These are phyloP conservation scores for Rhodotorula sp. DNA, from an alignment of 1,284 basidiomycete genomes.

Conservation along the genomic window DNA sequence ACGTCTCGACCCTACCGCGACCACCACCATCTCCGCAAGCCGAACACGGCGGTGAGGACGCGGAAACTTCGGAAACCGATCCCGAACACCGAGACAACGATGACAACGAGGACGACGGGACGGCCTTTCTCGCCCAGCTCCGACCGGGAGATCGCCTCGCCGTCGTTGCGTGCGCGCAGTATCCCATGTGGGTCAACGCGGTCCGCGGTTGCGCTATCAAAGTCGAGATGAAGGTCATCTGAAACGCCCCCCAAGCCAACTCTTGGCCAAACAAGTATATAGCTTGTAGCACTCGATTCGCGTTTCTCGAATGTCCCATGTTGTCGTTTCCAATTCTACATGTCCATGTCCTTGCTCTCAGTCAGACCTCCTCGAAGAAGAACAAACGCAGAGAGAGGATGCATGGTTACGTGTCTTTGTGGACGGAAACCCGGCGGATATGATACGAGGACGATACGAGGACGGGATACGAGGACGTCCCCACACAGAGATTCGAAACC, in stretches of 20 bases:
- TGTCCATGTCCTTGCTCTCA: not conserved
- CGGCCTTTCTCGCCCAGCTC: not conserved
- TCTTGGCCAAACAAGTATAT: not conserved
- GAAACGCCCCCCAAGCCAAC: not conserved
- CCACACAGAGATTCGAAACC: not conserved
- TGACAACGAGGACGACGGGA: not conserved
- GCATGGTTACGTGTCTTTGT: too few species aligned
- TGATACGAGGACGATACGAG: too few species aligned
- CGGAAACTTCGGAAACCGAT: not conserved
- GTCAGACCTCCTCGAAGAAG: not conserved
- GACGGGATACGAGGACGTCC: not conserved
- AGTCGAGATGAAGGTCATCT: conserved; percentile 6
- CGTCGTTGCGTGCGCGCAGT: conserved; percentile 23
- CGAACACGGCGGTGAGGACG: not conserved
- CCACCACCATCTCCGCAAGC: too few species aligned
- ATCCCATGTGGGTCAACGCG: conserved; percentile 27
- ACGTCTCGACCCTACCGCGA: not conserved
- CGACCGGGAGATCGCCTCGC: conserved; percentile 19
- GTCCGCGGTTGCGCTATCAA: conserved; percentile 7
- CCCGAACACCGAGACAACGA: not conserved
- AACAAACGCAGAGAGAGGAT: not conserved
- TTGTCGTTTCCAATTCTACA: too few species aligned
- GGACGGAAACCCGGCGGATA: not conserved
- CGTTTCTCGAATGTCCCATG: too few species aligned
- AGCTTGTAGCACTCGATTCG: too few species aligned